A percentile compares a stretch with the other conserved stretches of the same genome.
phyloP scores from a whole-genome alignment of 1,284 basidiomycete genomes.

The Blastosporella zonata region DNA sequence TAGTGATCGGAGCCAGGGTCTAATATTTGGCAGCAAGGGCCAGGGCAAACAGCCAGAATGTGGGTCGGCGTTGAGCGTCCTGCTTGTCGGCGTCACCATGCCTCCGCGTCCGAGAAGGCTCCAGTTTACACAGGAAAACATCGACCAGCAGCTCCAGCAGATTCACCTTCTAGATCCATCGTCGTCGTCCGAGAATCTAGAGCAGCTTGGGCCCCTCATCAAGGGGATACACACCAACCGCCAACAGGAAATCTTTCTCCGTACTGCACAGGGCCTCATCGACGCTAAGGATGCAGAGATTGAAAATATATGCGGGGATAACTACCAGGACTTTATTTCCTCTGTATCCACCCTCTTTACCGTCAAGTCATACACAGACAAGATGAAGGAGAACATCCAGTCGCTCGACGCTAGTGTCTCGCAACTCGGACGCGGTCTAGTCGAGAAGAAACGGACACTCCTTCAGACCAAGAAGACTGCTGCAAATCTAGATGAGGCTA shows the following conservation, averaged over 20 bases:
- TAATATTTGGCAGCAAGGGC: conserved; percentile 4
- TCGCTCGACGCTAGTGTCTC: conserved; percentile 69
- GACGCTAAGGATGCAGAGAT: conserved; percentile 95
- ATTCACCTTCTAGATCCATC: conserved; percentile 84
- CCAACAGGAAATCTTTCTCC: conserved; percentile 90
- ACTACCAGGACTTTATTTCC: conserved; percentile 97
- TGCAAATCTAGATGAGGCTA: conserved; percentile 92
- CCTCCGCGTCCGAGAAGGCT: conserved; percentile 69
- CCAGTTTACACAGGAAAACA: conserved; percentile 75
- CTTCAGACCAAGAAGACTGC: conserved; percentile 91
- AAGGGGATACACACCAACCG: conserved; percentile 89
- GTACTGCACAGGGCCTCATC: conserved; percentile 83
- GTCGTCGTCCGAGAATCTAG: conserved; percentile 87
- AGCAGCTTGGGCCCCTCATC: conserved; percentile 90
- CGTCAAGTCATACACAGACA: conserved; percentile 86
- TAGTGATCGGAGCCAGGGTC: background rate
- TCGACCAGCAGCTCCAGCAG: conserved; percentile 83
- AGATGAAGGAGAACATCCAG: conserved; percentile 75
- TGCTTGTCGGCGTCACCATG: conserved; percentile 39
- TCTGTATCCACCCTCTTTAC: conserved; percentile 95
- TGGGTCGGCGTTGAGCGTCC: no score
- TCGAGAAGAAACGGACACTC: conserved; percentile 88
- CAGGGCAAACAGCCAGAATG: conserved; percentile 10
- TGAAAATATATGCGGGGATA: conserved; percentile 91
- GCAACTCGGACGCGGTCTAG: conserved; percentile 78